A percentile compares a stretch with the other conserved stretches of the same genome.
Evolutionary conservation across 2,329 filamentous ascomycete species (phyloP).

Genomic region (Lecanoromycetidae sp.): DNA sequence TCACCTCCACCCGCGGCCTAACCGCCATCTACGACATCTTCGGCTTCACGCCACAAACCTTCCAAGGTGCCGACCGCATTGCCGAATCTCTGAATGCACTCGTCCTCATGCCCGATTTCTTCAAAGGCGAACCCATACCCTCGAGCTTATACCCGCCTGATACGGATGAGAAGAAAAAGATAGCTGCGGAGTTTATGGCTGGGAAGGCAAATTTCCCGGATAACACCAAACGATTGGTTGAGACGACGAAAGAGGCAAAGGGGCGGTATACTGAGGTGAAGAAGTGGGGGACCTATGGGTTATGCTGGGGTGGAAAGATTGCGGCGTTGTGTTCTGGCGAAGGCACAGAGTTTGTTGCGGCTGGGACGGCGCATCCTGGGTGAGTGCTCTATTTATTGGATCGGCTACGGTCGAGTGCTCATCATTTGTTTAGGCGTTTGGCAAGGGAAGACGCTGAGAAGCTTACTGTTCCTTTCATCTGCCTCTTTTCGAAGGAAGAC

Average conservation of each 20-base stretch:
- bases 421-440: conserved; percentile 17
- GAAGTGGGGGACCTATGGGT: conserved; percentile 51
- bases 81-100: conserved; percentile 29
- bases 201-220: conserved; percentile 26
- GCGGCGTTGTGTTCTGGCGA: conserved; percentile 35
- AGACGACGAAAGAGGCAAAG: conserved; percentile 35
- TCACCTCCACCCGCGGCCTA: conserved; percentile 43
- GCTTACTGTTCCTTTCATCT: conserved; percentile 48
- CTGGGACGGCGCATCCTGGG: conserved; percentile 28
- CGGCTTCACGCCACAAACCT: conserved; percentile 51
- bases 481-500: conserved; percentile 57
- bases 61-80: conserved; percentile 53
- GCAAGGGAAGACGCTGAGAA: conserved; percentile 48
- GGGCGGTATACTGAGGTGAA: conserved; percentile 43
- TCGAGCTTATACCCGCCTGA: conserved; percentile 46
- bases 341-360: conserved; percentile 41
- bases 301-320: conserved; percentile 64
- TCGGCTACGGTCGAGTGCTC: neutral
- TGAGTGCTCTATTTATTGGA: conserved; percentile 13
- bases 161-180: conserved; percentile 51
- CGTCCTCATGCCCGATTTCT: conserved; percentile 32
- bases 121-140: conserved; percentile 33
- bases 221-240: conserved; percentile 25
- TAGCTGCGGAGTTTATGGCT: conserved; percentile 46
- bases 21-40: conserved; percentile 56